phyloP scores from a whole-genome alignment of 1,284 basidiomycete genomes.

The Ceratobasidium sp. region DNA sequence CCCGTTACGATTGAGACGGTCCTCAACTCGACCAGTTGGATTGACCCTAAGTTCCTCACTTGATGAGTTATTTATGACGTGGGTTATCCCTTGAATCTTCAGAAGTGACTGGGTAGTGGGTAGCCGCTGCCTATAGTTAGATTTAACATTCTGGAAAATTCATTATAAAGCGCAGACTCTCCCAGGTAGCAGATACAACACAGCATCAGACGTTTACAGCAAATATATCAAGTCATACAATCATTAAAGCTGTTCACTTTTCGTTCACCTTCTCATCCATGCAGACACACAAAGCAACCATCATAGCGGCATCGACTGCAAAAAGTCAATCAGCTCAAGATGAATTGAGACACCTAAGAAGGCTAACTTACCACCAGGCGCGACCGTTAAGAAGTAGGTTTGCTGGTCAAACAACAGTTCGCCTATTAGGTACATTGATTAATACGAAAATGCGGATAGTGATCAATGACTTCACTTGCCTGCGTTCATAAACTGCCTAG shows the following conservation, averaged over 20 bases:
- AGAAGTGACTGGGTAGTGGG: background rate
- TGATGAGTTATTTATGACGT: background rate
- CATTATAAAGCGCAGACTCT: background rate
- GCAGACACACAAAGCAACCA: slow-evolving; percentile 42
- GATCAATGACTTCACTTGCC: background rate
- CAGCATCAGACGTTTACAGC: background rate
- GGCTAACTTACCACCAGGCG: slow-evolving; percentile 29
- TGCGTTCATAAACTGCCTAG: slow-evolving; percentile 40
- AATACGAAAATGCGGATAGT: too few relatives aligned
- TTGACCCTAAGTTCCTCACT: slow-evolving; percentile 49
- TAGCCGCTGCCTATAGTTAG: background rate
- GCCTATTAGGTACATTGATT: background rate
- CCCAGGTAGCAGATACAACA: background rate
- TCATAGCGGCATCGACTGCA: slow-evolving; percentile 41
- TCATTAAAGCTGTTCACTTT: background rate
- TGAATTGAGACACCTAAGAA: background rate
- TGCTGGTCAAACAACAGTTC: slow-evolving; percentile 37
- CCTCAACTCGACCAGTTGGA: slow-evolving; percentile 51
- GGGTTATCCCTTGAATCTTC: background rate
- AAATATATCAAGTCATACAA: background rate
- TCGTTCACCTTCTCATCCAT: slow-evolving; percentile 44
- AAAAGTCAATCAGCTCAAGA: background rate
- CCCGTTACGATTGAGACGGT: slow-evolving; percentile 48
- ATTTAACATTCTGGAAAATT: background rate
- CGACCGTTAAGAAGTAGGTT: slow-evolving; percentile 41